Evolutionary conservation across 2,329 filamentous ascomycete species (phyloP).

Genomic region (Phialophora chinensis): DNA sequence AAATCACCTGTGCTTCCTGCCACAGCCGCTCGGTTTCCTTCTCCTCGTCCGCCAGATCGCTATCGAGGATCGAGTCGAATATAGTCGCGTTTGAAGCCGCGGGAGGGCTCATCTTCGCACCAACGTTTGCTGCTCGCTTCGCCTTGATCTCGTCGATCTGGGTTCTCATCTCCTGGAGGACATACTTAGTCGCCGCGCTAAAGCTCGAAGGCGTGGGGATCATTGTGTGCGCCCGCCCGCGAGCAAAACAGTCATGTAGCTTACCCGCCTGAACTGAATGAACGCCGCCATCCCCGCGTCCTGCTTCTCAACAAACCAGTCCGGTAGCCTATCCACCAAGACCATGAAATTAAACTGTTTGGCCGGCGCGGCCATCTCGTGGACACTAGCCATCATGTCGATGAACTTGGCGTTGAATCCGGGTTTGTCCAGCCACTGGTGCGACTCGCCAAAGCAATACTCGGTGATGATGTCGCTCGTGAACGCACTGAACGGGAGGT

Average conservation of each 20-base stretch:
- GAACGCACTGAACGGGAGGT: conserved; percentile 47
- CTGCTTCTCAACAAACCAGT: conserved; percentile 15
- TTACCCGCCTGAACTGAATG: conserved; percentile 5
- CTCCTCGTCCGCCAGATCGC: conserved; percentile 40
- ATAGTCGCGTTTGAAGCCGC: conserved; percentile 39
- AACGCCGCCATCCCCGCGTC: conserved; percentile 15
- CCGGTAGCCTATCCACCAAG: conserved; percentile 13
- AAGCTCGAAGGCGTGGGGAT: neutral
- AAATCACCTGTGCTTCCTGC: conserved; percentile 43
- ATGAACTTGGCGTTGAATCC: conserved; percentile 28
- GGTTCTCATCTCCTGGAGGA: conserved; percentile 17
- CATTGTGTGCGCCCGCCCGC: too few relatives aligned
- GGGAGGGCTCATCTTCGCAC: neutral
- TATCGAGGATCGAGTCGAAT: conserved; percentile 39
- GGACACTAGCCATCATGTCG: conserved; percentile 22
- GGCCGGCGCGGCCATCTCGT: conserved; percentile 16
- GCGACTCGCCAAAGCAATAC: conserved; percentile 30
- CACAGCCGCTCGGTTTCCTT: conserved; percentile 42
- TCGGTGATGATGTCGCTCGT: conserved; percentile 36
- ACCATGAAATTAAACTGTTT: conserved; percentile 20
- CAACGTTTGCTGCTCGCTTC: neutral
- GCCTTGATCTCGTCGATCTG: conserved; percentile 14
- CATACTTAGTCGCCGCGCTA: neutral
- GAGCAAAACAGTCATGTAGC: neutral
- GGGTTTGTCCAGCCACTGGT: conserved; percentile 19